Percentiles rank a stretch among this genome's conserved stretches.
Conservation (phyloP, 768 basidiomycete genomes). For the Termitomyces sp. region DNA sequence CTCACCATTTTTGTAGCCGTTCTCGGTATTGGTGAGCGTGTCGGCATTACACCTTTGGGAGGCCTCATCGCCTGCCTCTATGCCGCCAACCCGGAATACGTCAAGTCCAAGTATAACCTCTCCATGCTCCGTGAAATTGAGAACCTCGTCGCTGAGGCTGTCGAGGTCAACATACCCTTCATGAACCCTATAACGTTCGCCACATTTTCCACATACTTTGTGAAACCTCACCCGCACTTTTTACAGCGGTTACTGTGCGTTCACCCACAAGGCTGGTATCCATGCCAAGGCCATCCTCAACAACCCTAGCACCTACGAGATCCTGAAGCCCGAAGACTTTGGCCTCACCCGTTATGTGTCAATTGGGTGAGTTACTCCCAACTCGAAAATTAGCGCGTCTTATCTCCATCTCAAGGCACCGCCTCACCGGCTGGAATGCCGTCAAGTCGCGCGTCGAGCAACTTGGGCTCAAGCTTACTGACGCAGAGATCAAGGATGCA, state of each 20-base stretch:
- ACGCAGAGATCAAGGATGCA: slow-evolving; percentile 97
- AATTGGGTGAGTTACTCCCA: slow-evolving; percentile 64
- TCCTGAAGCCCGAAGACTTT: slow-evolving; percentile 98
- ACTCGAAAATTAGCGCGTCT: not conserved
- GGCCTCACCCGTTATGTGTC: slow-evolving; percentile 97
- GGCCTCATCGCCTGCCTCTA: slow-evolving; percentile 96
- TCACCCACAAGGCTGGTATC: slow-evolving; percentile 99
- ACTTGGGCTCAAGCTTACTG: slow-evolving; percentile 82
- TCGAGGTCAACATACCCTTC: slow-evolving; percentile 97
- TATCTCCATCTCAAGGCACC: slow-evolving; percentile 53
- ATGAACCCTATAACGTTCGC: slow-evolving; percentile 90
- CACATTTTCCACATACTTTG: not conserved
- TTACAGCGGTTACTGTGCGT: slow-evolving; percentile 93
- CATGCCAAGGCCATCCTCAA: slow-evolving; percentile 99
- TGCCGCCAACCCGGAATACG: slow-evolving; percentile 96
- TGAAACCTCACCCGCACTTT: slow-evolving; percentile 6
- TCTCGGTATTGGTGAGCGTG: slow-evolving; percentile 97
- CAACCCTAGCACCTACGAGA: slow-evolving; percentile 99
- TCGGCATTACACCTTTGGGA: slow-evolving; percentile 97
- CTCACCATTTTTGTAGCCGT: slow-evolving; percentile 50
- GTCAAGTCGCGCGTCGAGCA: slow-evolving; percentile 99
- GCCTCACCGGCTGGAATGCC: slow-evolving; percentile 98
- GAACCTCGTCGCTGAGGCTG: slow-evolving; percentile 97
- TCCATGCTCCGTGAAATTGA: slow-evolving; percentile 97
- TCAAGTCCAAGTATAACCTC: slow-evolving; percentile 99